Evolutionary conservation across 2,329 filamentous ascomycete genomes (phyloP), one percentile per base, ranked within the genome.

Genomic region (Reticulascus tulasneorum): DNA sequence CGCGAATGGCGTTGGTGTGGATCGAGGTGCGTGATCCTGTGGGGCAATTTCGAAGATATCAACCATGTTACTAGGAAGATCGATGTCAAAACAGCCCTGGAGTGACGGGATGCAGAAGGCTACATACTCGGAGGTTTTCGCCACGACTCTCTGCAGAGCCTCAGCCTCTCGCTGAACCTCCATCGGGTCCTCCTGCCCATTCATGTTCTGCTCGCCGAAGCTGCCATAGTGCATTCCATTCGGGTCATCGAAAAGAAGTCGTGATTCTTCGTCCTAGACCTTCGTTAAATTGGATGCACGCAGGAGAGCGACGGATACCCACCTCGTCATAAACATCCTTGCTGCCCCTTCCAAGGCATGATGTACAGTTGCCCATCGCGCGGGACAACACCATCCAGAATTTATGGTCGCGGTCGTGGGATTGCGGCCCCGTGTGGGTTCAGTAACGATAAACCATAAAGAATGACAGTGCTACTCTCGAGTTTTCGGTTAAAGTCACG

Each of bases 21-120:
- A 59, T 50, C 47, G 64, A 50, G 43, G 54, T 33, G 53, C 49
- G 22, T 61, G 56, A 40, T 69, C 69, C 39, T 73, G 69, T 16
- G 76, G 75, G 23, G 73, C 70, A 51, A 81, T 79, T 45, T 82
- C 77, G 59, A 82, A 82, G 29, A 83, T 76, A 52, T 83, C 79
- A 42, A 83, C 77, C 61, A 83, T 75, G 50, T 82, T 80, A 50
- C 79, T 83, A 51, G 38, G 35, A 34, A 42, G 26, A 25, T 29
- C 28, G 29, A 35, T 27, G 41, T 48, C 42, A 48, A 44, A 35
- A 27, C 20, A 26, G 25, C 40, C 23, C 28, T 39, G 20, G 25
- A 24, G 35, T 36, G 33, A 20, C 8, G 13, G 6, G 25, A 11
- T 13, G 25, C 9, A 23, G 22, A 18, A 13, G 20, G 12, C 23